These are phyloP conservation scores for Suillus bovinus DNA, from an alignment of 768 basidiomycete genomes.

Conservation along the genomic window DNA sequence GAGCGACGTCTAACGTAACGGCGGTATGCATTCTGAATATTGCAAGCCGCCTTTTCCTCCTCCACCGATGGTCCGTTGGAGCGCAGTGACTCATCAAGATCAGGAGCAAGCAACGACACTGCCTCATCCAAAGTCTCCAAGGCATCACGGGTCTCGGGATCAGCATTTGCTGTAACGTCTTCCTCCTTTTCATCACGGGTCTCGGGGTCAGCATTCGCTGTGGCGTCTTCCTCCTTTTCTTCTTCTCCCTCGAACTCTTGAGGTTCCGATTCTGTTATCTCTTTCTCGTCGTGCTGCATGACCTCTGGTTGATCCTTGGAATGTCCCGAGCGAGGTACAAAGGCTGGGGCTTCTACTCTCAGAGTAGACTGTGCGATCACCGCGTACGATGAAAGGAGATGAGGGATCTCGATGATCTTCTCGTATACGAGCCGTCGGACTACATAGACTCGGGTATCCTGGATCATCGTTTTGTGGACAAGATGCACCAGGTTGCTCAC, in stretches of 20 bases:
- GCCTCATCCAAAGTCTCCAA: conserved; percentile 5
- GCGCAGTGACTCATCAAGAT: conserved; percentile 17
- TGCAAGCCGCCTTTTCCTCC: conserved; percentile 26
- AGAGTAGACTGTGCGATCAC: conserved; percentile 18
- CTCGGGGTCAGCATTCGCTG: neutral
- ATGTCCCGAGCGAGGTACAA: conserved; percentile 14
- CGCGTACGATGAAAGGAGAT: conserved; percentile 24
- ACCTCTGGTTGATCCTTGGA: neutral
- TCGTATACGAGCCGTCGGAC: conserved; percentile 34
- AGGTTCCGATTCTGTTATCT: neutral
- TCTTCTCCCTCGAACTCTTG: conserved; percentile 7
- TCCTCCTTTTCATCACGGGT: conserved; percentile 13
- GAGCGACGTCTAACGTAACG: conserved; percentile 12
- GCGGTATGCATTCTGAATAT: conserved; percentile 24
- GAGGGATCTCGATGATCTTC: conserved; percentile 30
- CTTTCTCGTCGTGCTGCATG: neutral
- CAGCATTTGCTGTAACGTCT: conserved; percentile 8
- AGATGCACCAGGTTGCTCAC: conserved; percentile 26
- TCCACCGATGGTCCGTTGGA: conserved; percentile 24
- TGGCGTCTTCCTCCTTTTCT: conserved; percentile 15
- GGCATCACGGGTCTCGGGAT: neutral
- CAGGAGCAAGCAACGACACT: conserved; percentile 12
- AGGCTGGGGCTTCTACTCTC: conserved; percentile 19
- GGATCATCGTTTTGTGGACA: conserved; percentile 18
- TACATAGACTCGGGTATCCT: neutral